Evolutionary conservation across 179 eudicot species (phyloP), one percentile per base, ranked within the genome.

Genomic region (Nepenthes alata): DNA sequence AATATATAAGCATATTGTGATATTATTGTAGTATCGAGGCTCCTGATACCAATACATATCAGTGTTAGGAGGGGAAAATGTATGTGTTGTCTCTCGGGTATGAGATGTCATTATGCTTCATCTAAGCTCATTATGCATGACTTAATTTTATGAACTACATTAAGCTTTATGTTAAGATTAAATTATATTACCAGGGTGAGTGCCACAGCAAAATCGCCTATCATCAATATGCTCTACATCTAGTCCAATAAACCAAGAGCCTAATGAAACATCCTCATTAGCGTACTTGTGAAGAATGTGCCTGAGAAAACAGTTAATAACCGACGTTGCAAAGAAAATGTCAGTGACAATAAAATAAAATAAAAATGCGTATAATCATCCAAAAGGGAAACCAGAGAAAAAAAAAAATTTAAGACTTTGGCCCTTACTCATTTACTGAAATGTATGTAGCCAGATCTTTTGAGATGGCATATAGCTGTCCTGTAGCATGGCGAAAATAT

Each of bases 401-500:
- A 41, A 59, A 2, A 12, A 12, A 16, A 47, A 8, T 25, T 10
- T 25, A n/a, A 47, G 14, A 36, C 16, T 6, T 9, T 16, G 15
- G 12, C 15, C 52, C 67, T 37, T 34, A 63, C 67, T 63, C 58
- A 63, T 63, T 63, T 13, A 63, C 37, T 8, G 58, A 37, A 5
- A 63, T 63, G 59, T 63, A 63, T 15, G 58, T 63, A 14, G 67
- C 67, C 58, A 63, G 38, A 54, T 63, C 67, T 55, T 16, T 63
- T 2, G 67, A 63, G 4, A 63, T 63, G 59, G 67, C 67, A 63
- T 63, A 63, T 3, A 63, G 59, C 37, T 63, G 67, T 41, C 67
- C 67, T 10, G 67, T 63, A 16, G 67, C 67, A 41, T 63, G 67
- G 41, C 67, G 67, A 45, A 63, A 63, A 50, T 63, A 63, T 44